Evolutionary conservation across 2,329 filamentous ascomycete species (phyloP).

Genomic region (Fusarium citri): DNA sequence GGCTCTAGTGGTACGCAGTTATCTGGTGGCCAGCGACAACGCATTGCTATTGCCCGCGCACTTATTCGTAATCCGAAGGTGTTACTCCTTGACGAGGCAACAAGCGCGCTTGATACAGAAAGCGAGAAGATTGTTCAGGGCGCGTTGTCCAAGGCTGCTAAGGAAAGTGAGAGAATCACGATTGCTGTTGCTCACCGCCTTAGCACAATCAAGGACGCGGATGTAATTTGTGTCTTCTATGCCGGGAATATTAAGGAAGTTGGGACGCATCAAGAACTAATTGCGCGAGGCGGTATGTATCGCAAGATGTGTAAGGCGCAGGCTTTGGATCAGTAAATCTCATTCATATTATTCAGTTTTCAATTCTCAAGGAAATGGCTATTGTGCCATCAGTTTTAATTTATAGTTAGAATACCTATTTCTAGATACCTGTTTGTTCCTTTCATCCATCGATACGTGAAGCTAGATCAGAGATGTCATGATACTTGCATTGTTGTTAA

Average conservation of each 20-base stretch:
- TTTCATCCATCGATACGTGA: too few species aligned
- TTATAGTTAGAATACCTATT: too few species aligned
- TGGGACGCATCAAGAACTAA: conserved; percentile 68
- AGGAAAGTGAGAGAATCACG: conserved; percentile 68
- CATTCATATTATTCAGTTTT: too few species aligned
- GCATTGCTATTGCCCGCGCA: conserved; percentile 76
- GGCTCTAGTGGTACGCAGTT: conserved; percentile 74
- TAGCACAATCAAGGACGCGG: conserved; percentile 84
- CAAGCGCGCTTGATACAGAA: conserved; percentile 45
- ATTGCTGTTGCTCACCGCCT: conserved; percentile 84
- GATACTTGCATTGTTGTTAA: too few species aligned
- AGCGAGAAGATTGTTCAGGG: conserved; percentile 70
- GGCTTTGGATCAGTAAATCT: conserved; percentile 43
- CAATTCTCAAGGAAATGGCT: too few species aligned
- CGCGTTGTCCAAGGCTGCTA: conserved; percentile 78
- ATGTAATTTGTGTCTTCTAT: conserved; percentile 72
- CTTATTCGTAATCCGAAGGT: conserved; percentile 55
- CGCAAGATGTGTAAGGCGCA: conserved; percentile 62
- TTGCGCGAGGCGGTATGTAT: conserved; percentile 60
- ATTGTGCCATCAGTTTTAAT: too few species aligned
- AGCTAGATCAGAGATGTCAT: too few species aligned
- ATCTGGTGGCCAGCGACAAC: conserved; percentile 75
- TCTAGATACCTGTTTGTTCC: too few species aligned
- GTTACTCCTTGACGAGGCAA: conserved; percentile 44
- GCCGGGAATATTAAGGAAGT: conserved; percentile 66